These are phyloP conservation scores for Dunaliella primolecta DNA, from an alignment of 139 green algal species.

Conservation along the genomic window DNA sequence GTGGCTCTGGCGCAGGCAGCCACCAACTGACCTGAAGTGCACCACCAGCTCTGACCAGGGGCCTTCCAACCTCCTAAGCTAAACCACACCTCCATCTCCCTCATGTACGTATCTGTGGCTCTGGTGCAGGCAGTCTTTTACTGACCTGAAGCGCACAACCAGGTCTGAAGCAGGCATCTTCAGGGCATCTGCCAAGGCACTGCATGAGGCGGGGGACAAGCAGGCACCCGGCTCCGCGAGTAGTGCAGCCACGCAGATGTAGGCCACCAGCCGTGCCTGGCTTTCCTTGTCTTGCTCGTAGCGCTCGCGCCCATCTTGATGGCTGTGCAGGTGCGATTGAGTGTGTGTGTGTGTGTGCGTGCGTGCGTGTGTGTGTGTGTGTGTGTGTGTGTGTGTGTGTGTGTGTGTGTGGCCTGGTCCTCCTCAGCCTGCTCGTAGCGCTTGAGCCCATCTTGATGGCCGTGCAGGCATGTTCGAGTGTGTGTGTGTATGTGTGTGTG, in stretches of 20 bases:
- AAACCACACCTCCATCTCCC: too few species aligned
- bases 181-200: not conserved
- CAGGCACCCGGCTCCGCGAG: constrained; percentile 1
- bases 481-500: not conserved
- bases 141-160: constrained; percentile 4
- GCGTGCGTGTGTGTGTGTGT: too few species aligned
- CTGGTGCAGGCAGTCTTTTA: too few species aligned
- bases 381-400: too few species aligned
- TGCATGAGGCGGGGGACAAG: not conserved
- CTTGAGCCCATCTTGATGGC: not conserved
- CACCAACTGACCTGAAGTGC: too few species aligned
- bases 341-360: not conserved
- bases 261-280: not conserved
- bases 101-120: too few species aligned
- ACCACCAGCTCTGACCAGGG: too few species aligned
- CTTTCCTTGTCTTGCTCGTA: not conserved
- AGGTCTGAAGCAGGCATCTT: not conserved
- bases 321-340: not conserved
- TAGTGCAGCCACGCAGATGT: not conserved
- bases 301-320: not conserved
- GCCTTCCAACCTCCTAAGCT: too few species aligned
- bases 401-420: too few species aligned
- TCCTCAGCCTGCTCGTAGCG: not conserved
- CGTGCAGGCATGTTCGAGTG: not conserved
- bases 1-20: too few species aligned